Base-by-base conservation (phyloP, 2,329 filamentous ascomycete genomes). In the Pestalotiopsis fici region DNA sequence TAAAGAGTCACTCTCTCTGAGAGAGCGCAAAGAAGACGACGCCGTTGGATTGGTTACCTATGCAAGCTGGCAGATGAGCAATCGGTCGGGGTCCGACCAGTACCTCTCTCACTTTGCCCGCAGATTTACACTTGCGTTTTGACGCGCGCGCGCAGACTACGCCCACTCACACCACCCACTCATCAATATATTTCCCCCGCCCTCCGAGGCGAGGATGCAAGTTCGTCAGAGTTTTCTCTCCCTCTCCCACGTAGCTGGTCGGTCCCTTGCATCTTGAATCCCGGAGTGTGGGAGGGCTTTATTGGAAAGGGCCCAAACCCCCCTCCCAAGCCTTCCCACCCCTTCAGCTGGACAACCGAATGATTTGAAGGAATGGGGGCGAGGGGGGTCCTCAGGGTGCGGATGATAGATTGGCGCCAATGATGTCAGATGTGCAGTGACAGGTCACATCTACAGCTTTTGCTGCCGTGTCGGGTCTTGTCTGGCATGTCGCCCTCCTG, bases 341-440 rank as follows among this genome's bases (percentile, higher is more conserved):
- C 6, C 54, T 15, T 15, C 54, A 27, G 54, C 13, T 15, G 12
- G 25, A 57, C 3, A 18, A 25, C 7, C 12, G 55, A 57, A 7
- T 11, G 55, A 25, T 18, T 27, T 9, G 12, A 28, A 27, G 15
- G 13, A 11, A 11, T 15, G 55, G 28, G 15, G 21, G 15, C 1
- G 31, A 28, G 31, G 11, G 31, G 5, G 5, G 31, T 6, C 11
- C 31, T 6, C 5, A 11, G 31, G 31, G 31, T 35, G 31, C 21
- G 15, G n/a, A 13, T n/a, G 31, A 15, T 11, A 31, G 35, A 27
- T 15, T 25, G 28, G 27, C 57, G 57, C 57, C 57, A 60, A 60
- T 60, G 57, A 60, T 60, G 57, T 60, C 57, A 60, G 57, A 57
- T 27, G 55, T n/a, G 55, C 55, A 27, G 55, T 57, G 55, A 57